Percentiles rank a stretch among this genome's conserved stretches.
Conservation (phyloP, 73 alveolate species). For the Blepharisma japonicum region DNA sequence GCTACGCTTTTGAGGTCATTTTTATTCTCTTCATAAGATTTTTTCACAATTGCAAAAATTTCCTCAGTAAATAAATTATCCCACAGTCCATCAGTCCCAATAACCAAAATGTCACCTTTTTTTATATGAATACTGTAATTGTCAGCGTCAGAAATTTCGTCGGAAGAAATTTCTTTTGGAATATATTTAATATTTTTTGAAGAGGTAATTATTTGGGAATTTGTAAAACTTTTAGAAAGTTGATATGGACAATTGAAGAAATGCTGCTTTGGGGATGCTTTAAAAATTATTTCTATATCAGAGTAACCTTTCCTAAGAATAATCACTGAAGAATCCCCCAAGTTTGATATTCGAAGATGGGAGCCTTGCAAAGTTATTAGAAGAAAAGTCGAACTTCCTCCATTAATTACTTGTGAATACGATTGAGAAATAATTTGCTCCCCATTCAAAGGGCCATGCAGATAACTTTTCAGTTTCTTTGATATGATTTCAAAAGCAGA, state of each 20-base stretch:
- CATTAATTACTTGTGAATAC: neutral
- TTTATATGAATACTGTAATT: neutral
- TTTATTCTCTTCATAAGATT: neutral
- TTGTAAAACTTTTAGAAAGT: neutral
- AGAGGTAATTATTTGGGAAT: neutral
- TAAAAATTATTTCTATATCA: neutral
- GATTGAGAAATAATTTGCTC: neutral
- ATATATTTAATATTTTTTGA: neutral
- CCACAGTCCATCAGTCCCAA: conserved; percentile 27
- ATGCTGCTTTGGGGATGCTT: neutral
- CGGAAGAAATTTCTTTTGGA: neutral
- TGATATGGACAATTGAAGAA: neutral
- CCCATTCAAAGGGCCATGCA: neutral
- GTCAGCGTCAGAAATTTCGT: conserved; percentile 19
- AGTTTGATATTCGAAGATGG: neutral
- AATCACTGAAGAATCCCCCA: neutral
- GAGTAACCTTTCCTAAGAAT: neutral
- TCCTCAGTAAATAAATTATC: conserved; percentile 11
- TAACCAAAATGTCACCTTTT: neutral
- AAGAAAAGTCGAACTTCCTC: conserved; percentile 15
- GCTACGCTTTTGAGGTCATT: too few relatives aligned
- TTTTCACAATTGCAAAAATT: neutral
- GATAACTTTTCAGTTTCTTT: neutral
- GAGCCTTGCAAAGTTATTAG: neutral
- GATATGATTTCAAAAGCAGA: too few relatives aligned